Evolutionary conservation across 1,139 yeast species (phyloP).

Genomic region (Pichia sp.): DNA sequence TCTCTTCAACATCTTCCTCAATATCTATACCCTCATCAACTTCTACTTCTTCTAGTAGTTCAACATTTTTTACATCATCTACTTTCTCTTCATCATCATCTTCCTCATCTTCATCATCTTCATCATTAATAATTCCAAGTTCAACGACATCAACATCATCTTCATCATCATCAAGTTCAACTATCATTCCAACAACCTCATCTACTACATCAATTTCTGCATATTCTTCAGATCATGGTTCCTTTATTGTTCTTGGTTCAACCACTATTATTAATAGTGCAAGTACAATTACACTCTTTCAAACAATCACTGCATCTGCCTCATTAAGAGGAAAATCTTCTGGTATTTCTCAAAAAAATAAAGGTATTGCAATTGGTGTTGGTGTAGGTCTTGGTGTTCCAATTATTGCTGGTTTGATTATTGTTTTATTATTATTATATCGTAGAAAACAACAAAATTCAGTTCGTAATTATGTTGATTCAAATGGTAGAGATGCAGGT

Average conservation of each 20-base stretch:
- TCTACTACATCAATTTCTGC: conserved; percentile 15
- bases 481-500: conserved; percentile 31
- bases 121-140: conserved; percentile 7
- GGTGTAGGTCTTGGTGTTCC: conserved; percentile 37
- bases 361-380: conserved; percentile 45
- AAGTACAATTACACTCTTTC: conserved; percentile 14
- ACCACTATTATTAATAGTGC: conserved; percentile 15
- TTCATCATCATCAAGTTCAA: conserved; percentile 1
- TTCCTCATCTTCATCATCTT: conserved; percentile 1
- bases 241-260: conserved; percentile 14
- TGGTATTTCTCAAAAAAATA: conserved; percentile 38
- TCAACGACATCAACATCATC: conserved; percentile 2
- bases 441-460: conserved; percentile 20
- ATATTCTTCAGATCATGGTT: conserved; percentile 11
- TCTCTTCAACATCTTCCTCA: conserved; percentile 3
- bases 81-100: background rate
- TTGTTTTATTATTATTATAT: conserved; percentile 18
- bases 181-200: conserved; percentile 9
- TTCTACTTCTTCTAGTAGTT: background rate
- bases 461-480: conserved; percentile 27
- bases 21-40: background rate
- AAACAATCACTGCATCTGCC: conserved; percentile 20
- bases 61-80: background rate
- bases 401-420: conserved; percentile 21
- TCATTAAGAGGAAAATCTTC: conserved; percentile 17